Base-by-base conservation (phyloP, 2,329 filamentous ascomycete genomes). In the Xylogone sp. region DNA sequence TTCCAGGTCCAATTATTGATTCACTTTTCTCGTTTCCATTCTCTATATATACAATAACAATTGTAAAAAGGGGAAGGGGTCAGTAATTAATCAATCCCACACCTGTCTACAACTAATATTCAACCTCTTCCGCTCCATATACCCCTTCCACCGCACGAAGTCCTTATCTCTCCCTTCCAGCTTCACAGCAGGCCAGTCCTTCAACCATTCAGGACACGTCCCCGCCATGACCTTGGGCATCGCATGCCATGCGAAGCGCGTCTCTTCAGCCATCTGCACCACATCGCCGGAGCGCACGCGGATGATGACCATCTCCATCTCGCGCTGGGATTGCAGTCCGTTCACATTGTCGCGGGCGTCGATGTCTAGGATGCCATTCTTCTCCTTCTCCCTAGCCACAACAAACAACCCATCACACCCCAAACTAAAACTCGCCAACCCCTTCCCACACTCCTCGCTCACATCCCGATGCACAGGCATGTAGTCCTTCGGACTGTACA, bases 91-190 rank as follows among this genome's bases (percentile, higher is more conserved):
- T 59, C 49, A 63, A 48, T 56, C 59, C 64, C 64, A 82, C 83
- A 97, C 95, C 70, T 97, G 93, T 56, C 93, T 78, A n/a, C 97
- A 90, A 66, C 97, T 97, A 47, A 97, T 67, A 66, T 97, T 97
- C 60, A 97, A 81, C 55, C 93, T 77, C 72, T 97, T 97, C 31
- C 81, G 82, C 56, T 72, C 74, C 88, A 97, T 92, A 89, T 91
- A 97, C 1, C 90, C 90, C 58, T 76, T 82, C 90, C 92, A 97
- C 45, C 76, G 76, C 50, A 83, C 75, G 39, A 57, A 61, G n/a
- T 71, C 66, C 19, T 68, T 73, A 42, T 0, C 24, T 52, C 43
- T 12, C 12, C 31, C 22, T 22, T 21, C 4, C 16, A 21, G 29
- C n/a, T 43, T 54, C 34, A 31, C 55, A 16, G 68, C 73, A 12